These are phyloP conservation scores for Hibiscus tridactylites DNA, from an alignment of 345 rosid species.

Conservation along the genomic window DNA sequence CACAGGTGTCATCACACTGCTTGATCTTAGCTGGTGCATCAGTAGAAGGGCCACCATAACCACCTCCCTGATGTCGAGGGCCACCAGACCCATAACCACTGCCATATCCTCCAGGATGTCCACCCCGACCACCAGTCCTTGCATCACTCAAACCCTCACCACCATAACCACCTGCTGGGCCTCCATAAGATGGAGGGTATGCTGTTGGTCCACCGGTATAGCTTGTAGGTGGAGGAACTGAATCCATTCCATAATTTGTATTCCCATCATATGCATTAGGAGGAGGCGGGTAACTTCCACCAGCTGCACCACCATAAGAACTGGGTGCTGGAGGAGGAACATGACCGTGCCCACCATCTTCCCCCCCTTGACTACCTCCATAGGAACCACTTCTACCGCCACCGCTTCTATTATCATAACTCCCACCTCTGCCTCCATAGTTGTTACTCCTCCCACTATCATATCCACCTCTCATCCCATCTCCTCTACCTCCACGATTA, in stretches of 20 bases:
- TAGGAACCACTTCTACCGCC: constrained; percentile 45
- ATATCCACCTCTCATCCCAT: constrained; percentile 37
- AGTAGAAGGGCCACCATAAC: constrained; percentile 33
- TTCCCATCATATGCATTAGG: constrained; percentile 40
- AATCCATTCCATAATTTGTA: constrained; percentile 55
- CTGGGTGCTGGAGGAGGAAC: constrained; percentile 55
- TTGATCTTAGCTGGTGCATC: constrained; percentile 50
- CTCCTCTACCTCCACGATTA: constrained; percentile 39
- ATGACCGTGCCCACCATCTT: constrained; percentile 59
- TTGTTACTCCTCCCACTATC: constrained; percentile 44
- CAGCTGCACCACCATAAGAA: constrained; percentile 55
- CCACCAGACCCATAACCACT: constrained; percentile 46
- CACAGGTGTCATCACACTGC: constrained; percentile 84
- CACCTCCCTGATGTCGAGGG: constrained; percentile 48
- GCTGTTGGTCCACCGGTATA: constrained; percentile 73
- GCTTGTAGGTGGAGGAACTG: constrained; percentile 86
- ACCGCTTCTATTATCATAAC: constrained; percentile 35
- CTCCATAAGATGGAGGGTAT: constrained; percentile 72
- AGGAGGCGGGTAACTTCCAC: constrained; percentile 59
- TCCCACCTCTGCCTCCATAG: constrained; percentile 43
- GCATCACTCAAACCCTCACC: constrained; percentile 48
- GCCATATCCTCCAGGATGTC: constrained; percentile 25
- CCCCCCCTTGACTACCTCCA: constrained; percentile 63
- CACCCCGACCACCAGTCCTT: constrained; percentile 48
- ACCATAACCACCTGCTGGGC: constrained; percentile 49